Base-by-base conservation (phyloP, 129 eudicot species). In the Ambrosia artemisiifolia region DNA sequence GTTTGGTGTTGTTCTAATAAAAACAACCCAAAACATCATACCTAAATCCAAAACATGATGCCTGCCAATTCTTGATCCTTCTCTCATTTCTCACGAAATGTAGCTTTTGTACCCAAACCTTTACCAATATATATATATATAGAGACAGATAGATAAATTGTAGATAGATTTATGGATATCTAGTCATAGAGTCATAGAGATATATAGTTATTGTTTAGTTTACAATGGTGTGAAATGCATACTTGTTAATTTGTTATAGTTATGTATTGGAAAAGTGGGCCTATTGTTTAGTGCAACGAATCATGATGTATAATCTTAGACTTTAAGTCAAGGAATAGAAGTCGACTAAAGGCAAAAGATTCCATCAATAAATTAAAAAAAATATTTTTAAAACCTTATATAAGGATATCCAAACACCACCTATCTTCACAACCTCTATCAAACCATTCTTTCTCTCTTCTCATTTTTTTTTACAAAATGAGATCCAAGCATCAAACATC, bases 201-300 rank as follows among this genome's bases (percentile, higher is more conserved):
- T n/a, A n/a, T n/a, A n/a, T n/a, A n/a, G n/a, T n/a, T n/a, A n/a
- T n/a, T 36, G 48, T 47, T 32, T 51, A 6, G n/a, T 2, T 28
- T 33, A 69, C 53, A 12, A 7, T 70, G 17, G 40, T 71, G 38
- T 71, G 43, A n/a, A 71, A 71, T 57, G 11, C 11, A 70, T 34
- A 42, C 65, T 57, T 71, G 57, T 34, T 0, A 42, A 40, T 53
- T 57, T 71, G 56, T 34, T 0, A 43, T 48, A n/a, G 11, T 19
- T 54, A 2, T n/a, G 20, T 60, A 40, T 40, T 54, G 4, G 40
- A 20, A 35, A 49, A 69, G 76, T 32, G 84, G 48, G 62, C 80
- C 82, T 51, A 9, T 49, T 16, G 76, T 69, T 71, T 71, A 80
- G 76, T 80, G 80, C 67, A 70, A 67, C 80, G 64, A 80, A 80